Evolutionary conservation across 2,329 filamentous ascomycete genomes (phyloP).

Genomic region (Aureobasidium leucospermi): DNA sequence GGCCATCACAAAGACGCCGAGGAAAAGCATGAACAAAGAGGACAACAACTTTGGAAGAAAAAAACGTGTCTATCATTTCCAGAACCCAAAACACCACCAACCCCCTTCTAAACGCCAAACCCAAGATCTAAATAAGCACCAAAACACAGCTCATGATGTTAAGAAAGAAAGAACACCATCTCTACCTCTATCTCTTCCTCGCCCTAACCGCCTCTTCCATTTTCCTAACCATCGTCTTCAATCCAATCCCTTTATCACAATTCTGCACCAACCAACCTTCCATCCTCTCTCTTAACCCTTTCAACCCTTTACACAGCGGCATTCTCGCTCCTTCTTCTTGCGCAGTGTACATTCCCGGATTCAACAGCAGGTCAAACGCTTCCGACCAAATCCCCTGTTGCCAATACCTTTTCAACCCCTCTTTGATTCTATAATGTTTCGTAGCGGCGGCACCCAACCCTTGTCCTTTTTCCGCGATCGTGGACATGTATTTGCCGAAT

Average conservation of each 20-base stretch:
- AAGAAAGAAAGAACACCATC: neutral
- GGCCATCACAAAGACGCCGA: too few species aligned
- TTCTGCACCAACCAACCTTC: constrained; percentile 74
- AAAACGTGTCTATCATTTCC: too few species aligned
- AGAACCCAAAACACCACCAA: too few species aligned
- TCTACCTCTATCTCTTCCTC: constrained; percentile 21
- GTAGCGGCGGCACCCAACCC: constrained; percentile 47
- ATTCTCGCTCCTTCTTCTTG: constrained; percentile 59
- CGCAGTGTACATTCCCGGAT: constrained; percentile 62
- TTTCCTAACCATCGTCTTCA: constrained; percentile 49
- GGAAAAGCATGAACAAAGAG: too few species aligned
- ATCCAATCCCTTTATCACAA: constrained; percentile 66
- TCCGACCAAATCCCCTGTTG: constrained; percentile 84
- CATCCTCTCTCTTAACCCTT: constrained; percentile 65
- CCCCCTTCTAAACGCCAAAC: too few species aligned
- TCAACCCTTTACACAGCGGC: constrained; percentile 68
- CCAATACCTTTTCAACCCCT: constrained; percentile 91
- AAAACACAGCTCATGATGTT: neutral
- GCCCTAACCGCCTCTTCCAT: constrained; percentile 62
- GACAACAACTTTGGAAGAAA: too few species aligned
- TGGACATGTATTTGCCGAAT: constrained; percentile 93
- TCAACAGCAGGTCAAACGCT: constrained; percentile 78
- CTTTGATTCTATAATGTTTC: constrained; percentile 71
- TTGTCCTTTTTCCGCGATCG: constrained; percentile 46
- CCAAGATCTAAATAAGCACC: neutral